These are phyloP conservation scores for Dryas drummondii DNA, from an alignment of 306 rosid genomes.

Conservation along the genomic window DNA sequence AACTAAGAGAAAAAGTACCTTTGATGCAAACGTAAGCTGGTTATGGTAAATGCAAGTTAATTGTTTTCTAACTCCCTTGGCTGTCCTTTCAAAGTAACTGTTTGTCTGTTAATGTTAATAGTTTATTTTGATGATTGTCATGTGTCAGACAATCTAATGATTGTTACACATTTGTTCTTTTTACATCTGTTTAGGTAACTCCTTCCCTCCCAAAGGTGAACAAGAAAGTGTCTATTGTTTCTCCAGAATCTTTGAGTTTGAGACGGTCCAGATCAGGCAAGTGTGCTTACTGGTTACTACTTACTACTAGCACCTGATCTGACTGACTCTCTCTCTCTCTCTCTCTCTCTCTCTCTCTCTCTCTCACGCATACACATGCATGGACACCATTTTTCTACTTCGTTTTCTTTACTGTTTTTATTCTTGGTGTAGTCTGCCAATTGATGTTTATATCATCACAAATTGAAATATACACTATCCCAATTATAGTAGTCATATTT, in stretches of 20 bases:
- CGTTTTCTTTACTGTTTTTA: not conserved
- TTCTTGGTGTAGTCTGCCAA: not conserved
- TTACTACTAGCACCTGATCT: not conserved
- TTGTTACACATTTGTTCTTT: not conserved
- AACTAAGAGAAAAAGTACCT: slow-evolving; percentile 18
- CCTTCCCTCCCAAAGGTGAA: not conserved
- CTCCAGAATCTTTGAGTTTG: slow-evolving; percentile 44
- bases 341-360: slow-evolving; percentile 11
- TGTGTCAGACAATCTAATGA: not conserved
- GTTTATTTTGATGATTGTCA: not conserved
- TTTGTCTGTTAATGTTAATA: not conserved
- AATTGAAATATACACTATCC: not conserved
- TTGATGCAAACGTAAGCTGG: slow-evolving; percentile 30
- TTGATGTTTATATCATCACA: not conserved
- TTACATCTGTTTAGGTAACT: slow-evolving; percentile 24
- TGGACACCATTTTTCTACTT: not conserved
- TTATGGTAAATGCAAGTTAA: not conserved
- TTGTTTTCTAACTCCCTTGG: not conserved
- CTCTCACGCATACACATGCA: not conserved
- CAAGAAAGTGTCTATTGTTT: slow-evolving; percentile 19
- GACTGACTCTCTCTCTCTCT: not conserved
- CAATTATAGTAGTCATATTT: not conserved
- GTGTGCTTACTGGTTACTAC: not conserved
- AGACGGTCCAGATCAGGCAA: slow-evolving; percentile 72
- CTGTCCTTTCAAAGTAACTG: not conserved